Percentiles rank a stretch among this genome's conserved stretches.
phyloP scores from a whole-genome alignment of 305 asterid species.

The Striga hermonthica region DNA sequence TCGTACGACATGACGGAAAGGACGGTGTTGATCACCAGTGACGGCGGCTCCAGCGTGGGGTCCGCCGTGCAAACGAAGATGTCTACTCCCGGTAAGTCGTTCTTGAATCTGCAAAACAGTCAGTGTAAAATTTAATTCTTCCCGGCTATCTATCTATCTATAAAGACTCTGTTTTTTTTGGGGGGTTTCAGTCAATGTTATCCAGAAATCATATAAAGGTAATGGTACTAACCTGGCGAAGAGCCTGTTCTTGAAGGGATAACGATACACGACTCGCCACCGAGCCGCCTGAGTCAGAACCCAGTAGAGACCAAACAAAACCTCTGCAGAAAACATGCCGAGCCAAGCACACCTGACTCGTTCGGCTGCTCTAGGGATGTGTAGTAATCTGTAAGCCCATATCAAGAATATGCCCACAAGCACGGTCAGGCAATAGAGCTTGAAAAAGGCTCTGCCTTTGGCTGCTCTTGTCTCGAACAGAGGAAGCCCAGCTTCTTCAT shows the following conservation, averaged over 20 bases:
- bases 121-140: not conserved
- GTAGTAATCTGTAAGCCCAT: slow-evolving; percentile 31
- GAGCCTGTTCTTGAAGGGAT: slow-evolving; percentile 48
- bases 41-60: slow-evolving; percentile 74
- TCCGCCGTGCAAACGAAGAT: slow-evolving; percentile 79
- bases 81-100: slow-evolving; percentile 52
- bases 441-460: slow-evolving; percentile 32
- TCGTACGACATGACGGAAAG: slow-evolving; percentile 66
- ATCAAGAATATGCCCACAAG: slow-evolving; percentile 18
- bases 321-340: slow-evolving; percentile 43
- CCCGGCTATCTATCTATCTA: not conserved
- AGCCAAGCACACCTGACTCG: slow-evolving; percentile 38
- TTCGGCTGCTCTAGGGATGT: slow-evolving; percentile 29
- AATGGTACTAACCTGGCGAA: slow-evolving; percentile 38
- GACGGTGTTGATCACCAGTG: slow-evolving; percentile 57
- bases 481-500: slow-evolving; percentile 7
- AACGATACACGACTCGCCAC: slow-evolving; percentile 39
- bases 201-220: not conserved
- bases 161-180: no score
- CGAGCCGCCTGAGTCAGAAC: slow-evolving; percentile 50
- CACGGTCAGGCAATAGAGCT: slow-evolving; percentile 20
- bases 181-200: not conserved
- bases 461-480: slow-evolving; percentile 37
- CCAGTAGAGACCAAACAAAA: slow-evolving; percentile 54
- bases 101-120: slow-evolving; percentile 44